A percentile compares a stretch with the other conserved stretches of the same genome.
phyloP scores from a whole-genome alignment of 495 filamentous ascomycete genomes.

The Penicillium goetzii region DNA sequence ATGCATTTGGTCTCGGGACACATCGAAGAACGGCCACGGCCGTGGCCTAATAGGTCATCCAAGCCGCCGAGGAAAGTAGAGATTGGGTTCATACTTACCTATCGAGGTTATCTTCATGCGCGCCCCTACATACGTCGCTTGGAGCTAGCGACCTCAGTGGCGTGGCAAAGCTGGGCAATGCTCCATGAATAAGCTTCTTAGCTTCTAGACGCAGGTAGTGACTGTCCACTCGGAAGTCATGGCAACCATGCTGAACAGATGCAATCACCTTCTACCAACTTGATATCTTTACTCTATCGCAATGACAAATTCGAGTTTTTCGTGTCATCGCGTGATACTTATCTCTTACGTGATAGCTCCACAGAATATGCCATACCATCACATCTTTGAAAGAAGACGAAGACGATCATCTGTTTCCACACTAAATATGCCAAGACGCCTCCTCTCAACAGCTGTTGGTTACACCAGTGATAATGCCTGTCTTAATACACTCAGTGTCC shows the following conservation, averaged over 20 bases:
- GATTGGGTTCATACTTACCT: no score
- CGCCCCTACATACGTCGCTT: neutral
- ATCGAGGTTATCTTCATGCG: neutral
- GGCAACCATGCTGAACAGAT: neutral
- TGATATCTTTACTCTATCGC: neutral
- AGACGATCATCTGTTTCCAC: neutral
- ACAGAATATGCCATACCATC: neutral
- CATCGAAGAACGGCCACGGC: no score
- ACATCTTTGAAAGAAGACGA: neutral
- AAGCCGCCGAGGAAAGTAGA: no score
- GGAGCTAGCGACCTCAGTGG: no score
- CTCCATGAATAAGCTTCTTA: neutral
- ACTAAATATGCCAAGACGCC: neutral
- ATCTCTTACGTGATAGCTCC: neutral
- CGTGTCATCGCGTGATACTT: neutral
- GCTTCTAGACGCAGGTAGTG: neutral
- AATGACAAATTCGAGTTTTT: neutral
- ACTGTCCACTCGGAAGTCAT: neutral
- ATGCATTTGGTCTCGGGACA: no score
- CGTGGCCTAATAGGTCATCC: no score
- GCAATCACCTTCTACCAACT: neutral
- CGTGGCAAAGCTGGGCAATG: neutral
- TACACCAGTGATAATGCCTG: constrained; percentile 60
- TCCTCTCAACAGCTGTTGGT: constrained; percentile 70
- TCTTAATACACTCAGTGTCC: constrained; percentile 59